Base-by-base conservation (phyloP, 371 early-diverging fungal species). In the Mortierella sp. region DNA sequence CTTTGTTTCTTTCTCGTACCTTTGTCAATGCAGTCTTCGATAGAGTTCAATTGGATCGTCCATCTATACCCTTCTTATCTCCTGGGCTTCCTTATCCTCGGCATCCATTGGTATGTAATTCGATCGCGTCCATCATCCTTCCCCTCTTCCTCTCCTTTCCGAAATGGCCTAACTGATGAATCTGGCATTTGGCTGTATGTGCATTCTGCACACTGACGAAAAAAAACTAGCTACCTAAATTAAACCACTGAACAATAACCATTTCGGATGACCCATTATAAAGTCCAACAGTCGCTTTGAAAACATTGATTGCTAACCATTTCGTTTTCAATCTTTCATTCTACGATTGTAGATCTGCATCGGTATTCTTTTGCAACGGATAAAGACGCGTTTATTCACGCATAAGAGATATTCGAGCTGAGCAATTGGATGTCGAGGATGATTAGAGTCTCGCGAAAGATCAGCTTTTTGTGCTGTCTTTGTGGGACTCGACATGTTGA, bases 151-250 rank as follows among this genome's bases (percentile, higher is more conserved):
- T 29, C 4, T 53, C 26, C 26, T 53, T 53, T 34, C 16, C 31
- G 34, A 58, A 34, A 31, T 31, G 31, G n/a, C n/a, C n/a, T n/a
- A n/a, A n/a, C n/a, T 78, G 83, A 83, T 83, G 83, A 83, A 66
- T 73, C 83, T 78, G 83, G 83, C 83, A 83, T 83, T 83, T 83
- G 83, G 83, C 83, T 83, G 83, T 83, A 83, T 64, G 76, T 70
- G 68, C 83, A 61, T 83, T 78, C 73, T 78, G 83, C 44, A 70
- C 73, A 50, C 83, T 83, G 83, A 83, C 83, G 83, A 83, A 13
- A 83, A 83, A 83, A 78, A 74, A 64, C 74, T 74, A 83, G 83
- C 83, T 83, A 83, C 83, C 83, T 83, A 55, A 55, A 77, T 68
- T 68, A 66, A 73, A 63, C 68, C 45, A 53, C 81, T 81, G 81